Base-by-base conservation (phyloP, 768 basidiomycete species). In the Tubosaeta sp. region DNA sequence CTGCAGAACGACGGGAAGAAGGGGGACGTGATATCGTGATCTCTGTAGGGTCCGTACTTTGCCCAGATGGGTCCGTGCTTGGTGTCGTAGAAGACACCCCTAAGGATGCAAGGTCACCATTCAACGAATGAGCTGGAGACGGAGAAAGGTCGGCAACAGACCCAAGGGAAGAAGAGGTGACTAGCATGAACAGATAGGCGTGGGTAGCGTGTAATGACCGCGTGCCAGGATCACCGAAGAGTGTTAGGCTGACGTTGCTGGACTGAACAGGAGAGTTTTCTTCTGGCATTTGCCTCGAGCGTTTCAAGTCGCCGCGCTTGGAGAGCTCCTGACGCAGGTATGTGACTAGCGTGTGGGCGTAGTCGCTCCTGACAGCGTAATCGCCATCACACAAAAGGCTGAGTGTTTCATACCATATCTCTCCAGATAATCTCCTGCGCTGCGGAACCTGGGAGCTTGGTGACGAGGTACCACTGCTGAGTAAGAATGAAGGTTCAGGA, bases 371-470 rank as follows among this genome's bases (percentile, higher is more conserved):
- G 19, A 95, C 83, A n/a, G 80, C 72, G 59, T 81, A 85, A 51
- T 91, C 85, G 12, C 71, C 67, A 64, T 95, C 91, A 64, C 91
- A 95, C 5, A 95, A 70, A 26, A 97, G 74, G 44, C 85, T 86
- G 41, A 95, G 68, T 2, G 90, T 94, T 55, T 95, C 93, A 65
- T 93, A 90, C 92, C 92, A 95, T 32, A 87, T 80, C 63, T 93
- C 91, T 27, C 88, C 85, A 4, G 86, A 76, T 31, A 97, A 79
- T 55, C 77, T 77, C 10, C 82, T 84, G 52, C 89, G 74, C 47
- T 83, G 76, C n/a, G 82, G 74, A 25, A 70, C 63, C 22, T 74
- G 75, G 43, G 60, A 57, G 45, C 54, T 59, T 13, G 70, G 60
- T 0, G 61, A 56, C 3, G 50, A 61, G 11, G 65, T 56, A 35